phyloP scores from a whole-genome alignment of 495 filamentous ascomycete genomes.

The Talaromyces nanjingensis region DNA sequence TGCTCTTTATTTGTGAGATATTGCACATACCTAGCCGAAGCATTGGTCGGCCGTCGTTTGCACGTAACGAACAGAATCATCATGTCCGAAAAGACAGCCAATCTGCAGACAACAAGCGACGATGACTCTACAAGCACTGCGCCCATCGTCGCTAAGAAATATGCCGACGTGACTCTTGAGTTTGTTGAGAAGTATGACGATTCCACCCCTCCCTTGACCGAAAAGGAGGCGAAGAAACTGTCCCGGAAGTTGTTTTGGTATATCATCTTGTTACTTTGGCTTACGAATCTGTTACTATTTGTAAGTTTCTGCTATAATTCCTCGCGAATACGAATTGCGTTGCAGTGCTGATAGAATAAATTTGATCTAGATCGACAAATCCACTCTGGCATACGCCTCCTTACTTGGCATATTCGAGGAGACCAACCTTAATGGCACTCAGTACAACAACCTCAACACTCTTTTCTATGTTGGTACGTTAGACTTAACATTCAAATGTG shows the following conservation, averaged over 20 bases:
- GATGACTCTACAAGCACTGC: background rate
- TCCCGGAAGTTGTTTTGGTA: constrained; percentile 12
- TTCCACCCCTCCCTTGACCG: constrained; percentile 11
- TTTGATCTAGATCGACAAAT: constrained; percentile 17
- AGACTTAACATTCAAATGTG: background rate
- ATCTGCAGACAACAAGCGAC: background rate
- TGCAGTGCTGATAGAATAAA: background rate
- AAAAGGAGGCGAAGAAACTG: constrained; percentile 14
- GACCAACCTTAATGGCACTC: constrained; percentile 12
- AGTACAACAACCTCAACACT: constrained; percentile 21
- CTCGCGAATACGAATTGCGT: no score
- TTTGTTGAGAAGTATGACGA: constrained; percentile 18
- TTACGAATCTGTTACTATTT: constrained; percentile 17
- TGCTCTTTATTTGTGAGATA: no score
- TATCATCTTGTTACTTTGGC: constrained; percentile 13
- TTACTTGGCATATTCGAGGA: constrained; percentile 22
- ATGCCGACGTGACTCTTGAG: constrained; percentile 19
- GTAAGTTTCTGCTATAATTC: constrained; percentile 3
- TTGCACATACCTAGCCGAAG: no score
- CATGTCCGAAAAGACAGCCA: background rate
- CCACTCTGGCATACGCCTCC: constrained; percentile 17
- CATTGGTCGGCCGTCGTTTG: no score
- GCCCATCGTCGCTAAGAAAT: constrained; percentile 8
- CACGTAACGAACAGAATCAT: background rate
- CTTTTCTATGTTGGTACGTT: constrained; percentile 19